Conservation (phyloP, 352 stramenopile genomes). For the Globisporangium camurandrum region DNA sequence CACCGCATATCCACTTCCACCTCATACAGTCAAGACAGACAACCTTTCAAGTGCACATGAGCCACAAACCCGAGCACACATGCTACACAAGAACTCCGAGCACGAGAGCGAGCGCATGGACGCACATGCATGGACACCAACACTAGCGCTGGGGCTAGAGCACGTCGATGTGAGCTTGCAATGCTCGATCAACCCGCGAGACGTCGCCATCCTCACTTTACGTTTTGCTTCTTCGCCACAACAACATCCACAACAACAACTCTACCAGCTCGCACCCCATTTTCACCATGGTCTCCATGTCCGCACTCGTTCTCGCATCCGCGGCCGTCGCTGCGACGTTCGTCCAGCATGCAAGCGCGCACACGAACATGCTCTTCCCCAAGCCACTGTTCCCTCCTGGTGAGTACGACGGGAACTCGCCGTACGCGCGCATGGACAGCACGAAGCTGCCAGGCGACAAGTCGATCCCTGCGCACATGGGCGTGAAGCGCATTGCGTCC, state of each 20-base stretch:
- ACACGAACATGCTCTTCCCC: conserved; percentile 15
- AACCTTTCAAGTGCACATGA: too few species aligned
- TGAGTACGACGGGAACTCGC: conserved; percentile 16
- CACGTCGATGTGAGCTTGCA: too few species aligned
- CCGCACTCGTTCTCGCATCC: conserved; percentile 9
- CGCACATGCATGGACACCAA: too few species aligned
- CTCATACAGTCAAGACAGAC: too few species aligned
- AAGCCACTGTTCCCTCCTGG: conserved; percentile 2
- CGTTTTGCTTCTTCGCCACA: neutral
- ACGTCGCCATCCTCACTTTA: too few species aligned
- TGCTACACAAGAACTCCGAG: too few species aligned
- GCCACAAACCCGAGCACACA: too few species aligned
- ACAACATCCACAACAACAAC: neutral
- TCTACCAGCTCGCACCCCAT: neutral
- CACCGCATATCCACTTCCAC: too few species aligned
- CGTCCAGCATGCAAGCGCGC: conserved; percentile 12
- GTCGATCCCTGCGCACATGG: conserved; percentile 4
- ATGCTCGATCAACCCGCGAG: too few species aligned
- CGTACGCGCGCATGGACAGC: conserved; percentile 12
- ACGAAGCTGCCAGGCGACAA: conserved; percentile 6
- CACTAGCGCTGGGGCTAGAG: too few species aligned
- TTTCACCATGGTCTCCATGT: conserved; percentile 11
- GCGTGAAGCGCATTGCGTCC: conserved; percentile 7
- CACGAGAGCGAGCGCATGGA: too few species aligned
- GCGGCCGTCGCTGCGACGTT: too few species aligned